Evolutionary conservation across 305 asterid genomes (phyloP), one percentile per base, ranked within the genome.

Genomic region (Ruellia speciosa): DNA sequence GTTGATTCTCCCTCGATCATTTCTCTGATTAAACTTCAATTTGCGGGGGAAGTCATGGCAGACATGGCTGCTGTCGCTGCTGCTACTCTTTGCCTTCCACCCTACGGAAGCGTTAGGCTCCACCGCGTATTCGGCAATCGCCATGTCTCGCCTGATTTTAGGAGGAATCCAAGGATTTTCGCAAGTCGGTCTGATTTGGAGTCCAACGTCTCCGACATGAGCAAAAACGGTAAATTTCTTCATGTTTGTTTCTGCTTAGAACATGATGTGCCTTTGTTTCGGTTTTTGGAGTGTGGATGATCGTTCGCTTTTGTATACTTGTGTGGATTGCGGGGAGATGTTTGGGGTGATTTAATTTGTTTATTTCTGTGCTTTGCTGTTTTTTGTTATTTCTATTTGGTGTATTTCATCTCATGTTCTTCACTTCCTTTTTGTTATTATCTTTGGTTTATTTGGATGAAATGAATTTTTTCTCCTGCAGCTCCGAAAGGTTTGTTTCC

Each of bases 401-500:
- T 24, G 31, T n/a, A n/a, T n/a, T n/a, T n/a, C 31, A 24, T 24
- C 31, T 24, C 31, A 24, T 24, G 31, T 24, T 24, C 31, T 24
- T 24, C n/a, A 24, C 31, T 24, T n/a, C n/a, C 2, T 24, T 24
- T 1, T 24, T 24, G 3, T 24, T 24, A 24, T 24, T 24, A 4
- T n/a, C n/a, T n/a, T n/a, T n/a, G 31, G 31, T 24, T 24, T 24
- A 39, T 3, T 3, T 39, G 45, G 45, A 3, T 39, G 45, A 39
- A 39, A 7, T 43, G 14, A 43, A 4, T 43, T 7, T 41, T 13
- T 11, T 17, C 16, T 9, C 33, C 67, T 80, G 85, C 79, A 93
- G 99, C 99, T 70, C 96, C 99, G n/a, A 93, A 86, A 79, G 97
- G 99, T 40, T 81, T 93, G 59, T 93, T 93, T 77, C 99, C 96